These are phyloP conservation scores for Pseudozyma pruni DNA, from an alignment of 1,284 basidiomycete species.

Conservation along the genomic window DNA sequence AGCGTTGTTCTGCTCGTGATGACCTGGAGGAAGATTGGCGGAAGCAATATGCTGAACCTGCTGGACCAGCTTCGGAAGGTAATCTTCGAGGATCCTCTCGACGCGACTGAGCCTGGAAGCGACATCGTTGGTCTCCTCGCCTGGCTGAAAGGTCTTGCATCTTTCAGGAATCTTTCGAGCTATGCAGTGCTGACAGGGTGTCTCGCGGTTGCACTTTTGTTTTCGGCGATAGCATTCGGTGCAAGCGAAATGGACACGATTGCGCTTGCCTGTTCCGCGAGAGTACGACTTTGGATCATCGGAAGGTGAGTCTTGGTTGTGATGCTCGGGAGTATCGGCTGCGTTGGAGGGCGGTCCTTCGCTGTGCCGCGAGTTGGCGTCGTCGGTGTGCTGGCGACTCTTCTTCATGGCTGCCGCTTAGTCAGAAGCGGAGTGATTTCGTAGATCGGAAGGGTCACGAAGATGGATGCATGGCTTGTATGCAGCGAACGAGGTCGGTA, in stretches of 20 bases:
- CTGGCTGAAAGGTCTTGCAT: slow-evolving; percentile 63
- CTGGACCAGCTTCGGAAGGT: slow-evolving; percentile 40
- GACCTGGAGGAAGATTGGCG: not conserved
- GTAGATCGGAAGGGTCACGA: not conserved
- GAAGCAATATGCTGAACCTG: slow-evolving; percentile 35
- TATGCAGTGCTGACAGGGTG: slow-evolving; percentile 65
- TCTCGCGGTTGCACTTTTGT: slow-evolving; percentile 64
- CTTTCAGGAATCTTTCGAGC: slow-evolving; percentile 63
- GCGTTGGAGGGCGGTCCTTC: slow-evolving; percentile 28
- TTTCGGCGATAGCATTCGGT: slow-evolving; percentile 66
- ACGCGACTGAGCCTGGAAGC: slow-evolving; percentile 49
- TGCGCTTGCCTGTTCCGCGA: slow-evolving; percentile 47
- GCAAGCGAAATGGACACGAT: slow-evolving; percentile 62
- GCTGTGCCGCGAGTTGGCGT: slow-evolving; percentile 26
- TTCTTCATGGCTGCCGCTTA: slow-evolving; percentile 18
- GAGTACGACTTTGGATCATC: slow-evolving; percentile 28
- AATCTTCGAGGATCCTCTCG: slow-evolving; percentile 53
- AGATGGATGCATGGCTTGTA: slow-evolving; percentile 1
- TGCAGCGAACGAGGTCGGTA: too few species aligned
- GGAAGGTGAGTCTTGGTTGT: slow-evolving; percentile 22
- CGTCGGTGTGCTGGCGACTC: slow-evolving; percentile 14
- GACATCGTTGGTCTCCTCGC: slow-evolving; percentile 56
- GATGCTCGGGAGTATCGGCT: slow-evolving; percentile 27
- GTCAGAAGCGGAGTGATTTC: not conserved
- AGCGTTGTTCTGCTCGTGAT: not conserved